Conservation (phyloP, 345 rosid species). For the Citrus mangshanensis region DNA sequence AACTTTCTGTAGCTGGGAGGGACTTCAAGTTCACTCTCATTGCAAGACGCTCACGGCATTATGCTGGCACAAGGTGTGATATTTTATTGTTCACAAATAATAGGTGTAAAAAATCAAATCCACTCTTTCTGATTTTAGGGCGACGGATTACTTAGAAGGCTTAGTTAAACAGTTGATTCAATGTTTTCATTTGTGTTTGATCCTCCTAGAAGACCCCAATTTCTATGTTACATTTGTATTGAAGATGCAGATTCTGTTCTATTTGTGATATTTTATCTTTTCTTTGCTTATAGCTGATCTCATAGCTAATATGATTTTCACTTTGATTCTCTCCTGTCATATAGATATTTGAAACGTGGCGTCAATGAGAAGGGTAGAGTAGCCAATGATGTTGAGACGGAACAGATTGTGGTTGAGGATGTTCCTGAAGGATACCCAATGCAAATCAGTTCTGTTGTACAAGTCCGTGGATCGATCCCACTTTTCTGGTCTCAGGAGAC, state of each 20-base stretch:
- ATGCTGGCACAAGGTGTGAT: constrained; percentile 93
- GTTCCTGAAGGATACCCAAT: constrained; percentile 54
- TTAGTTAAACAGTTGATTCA: neutral
- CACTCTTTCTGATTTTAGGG: neutral
- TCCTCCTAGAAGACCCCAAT: neutral
- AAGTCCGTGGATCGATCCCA: constrained; percentile 94
- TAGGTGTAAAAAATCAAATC: neutral
- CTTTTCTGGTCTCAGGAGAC: constrained; percentile 98
- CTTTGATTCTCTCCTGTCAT: constrained; percentile 17
- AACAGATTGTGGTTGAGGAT: constrained; percentile 85
- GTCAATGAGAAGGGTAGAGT: constrained; percentile 95
- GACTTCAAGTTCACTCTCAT: constrained; percentile 71
- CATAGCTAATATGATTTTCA: constrained; percentile 7
- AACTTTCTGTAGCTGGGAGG: constrained; percentile 58
- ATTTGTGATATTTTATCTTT: neutral
- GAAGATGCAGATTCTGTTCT: neutral
- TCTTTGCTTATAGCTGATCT: constrained; percentile 10
- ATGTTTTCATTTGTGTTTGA: neutral
- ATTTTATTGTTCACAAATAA: neutral
- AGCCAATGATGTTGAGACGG: constrained; percentile 99
- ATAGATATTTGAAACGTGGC: constrained; percentile 85
- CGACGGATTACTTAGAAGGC: neutral
- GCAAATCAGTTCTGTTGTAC: constrained; percentile 89
- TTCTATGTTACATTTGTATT: neutral
- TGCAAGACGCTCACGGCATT: constrained; percentile 89